phyloP scores from a whole-genome alignment of 2,329 filamentous ascomycete genomes.

The Microcyclospora tardicrescens region DNA sequence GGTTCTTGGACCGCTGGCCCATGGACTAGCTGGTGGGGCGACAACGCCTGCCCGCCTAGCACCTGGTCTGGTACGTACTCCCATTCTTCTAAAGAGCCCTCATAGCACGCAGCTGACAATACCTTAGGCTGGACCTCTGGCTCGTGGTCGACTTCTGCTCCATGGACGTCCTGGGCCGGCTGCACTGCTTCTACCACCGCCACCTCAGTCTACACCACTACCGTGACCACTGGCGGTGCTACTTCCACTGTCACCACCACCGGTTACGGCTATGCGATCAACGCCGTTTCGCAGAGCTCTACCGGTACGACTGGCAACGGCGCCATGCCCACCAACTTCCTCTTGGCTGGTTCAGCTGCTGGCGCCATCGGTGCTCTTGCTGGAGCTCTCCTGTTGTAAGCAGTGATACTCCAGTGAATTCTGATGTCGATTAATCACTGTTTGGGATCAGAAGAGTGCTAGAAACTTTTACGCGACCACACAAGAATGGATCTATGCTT shows the following conservation, averaged over 20 bases:
- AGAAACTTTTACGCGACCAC: too few relatives aligned
- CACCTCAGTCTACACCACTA: conserved; percentile 17
- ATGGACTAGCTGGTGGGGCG: conserved; percentile 26
- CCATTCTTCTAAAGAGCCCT: neutral
- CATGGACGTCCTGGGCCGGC: conserved; percentile 24
- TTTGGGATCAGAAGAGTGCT: too few relatives aligned
- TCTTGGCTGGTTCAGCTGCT: conserved; percentile 15
- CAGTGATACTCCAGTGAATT: too few relatives aligned
- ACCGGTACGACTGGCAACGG: conserved; percentile 10
- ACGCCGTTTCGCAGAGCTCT: conserved; percentile 8
- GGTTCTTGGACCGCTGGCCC: conserved; percentile 21
- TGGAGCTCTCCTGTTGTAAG: conserved; percentile 19
- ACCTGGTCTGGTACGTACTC: conserved; percentile 20
- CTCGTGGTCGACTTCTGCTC: conserved; percentile 19
- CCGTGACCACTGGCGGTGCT: conserved; percentile 15
- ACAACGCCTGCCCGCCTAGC: conserved; percentile 18
- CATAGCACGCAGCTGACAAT: conserved; percentile 1
- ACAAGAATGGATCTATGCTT: too few relatives aligned
- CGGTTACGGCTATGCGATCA: conserved; percentile 19
- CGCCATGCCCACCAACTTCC: conserved; percentile 12
- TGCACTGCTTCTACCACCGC: conserved; percentile 22
- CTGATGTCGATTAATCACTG: too few relatives aligned
- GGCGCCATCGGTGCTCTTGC: conserved; percentile 19
- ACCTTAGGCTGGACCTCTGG: conserved; percentile 21
- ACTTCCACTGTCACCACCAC: conserved; percentile 14